A percentile compares a stretch with the other conserved stretches of the same genome.
Evolutionary conservation across 1,139 yeast genomes (phyloP).

Genomic region (Yamadazyma kanchanaburiensis): DNA sequence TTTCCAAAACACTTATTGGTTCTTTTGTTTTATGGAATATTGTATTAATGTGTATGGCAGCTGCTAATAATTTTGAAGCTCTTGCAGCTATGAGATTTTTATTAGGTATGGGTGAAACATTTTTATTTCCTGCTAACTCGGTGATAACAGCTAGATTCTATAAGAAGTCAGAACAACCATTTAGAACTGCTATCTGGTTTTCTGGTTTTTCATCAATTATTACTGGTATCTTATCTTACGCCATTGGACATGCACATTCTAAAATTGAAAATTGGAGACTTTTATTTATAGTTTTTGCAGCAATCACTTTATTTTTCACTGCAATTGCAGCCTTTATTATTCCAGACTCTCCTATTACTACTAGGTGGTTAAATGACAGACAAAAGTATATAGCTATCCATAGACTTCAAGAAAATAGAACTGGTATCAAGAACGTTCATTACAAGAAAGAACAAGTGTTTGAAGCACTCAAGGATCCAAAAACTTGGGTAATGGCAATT

Average conservation of each 20-base stretch:
- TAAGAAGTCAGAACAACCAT: slow-evolving; percentile 12
- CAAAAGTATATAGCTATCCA: slow-evolving; percentile 15
- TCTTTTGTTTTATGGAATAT: slow-evolving; percentile 14
- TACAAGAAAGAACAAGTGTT: slow-evolving; percentile 41
- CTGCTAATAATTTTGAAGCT: slow-evolving; percentile 11
- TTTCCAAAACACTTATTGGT: slow-evolving; percentile 10
- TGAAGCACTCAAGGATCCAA: slow-evolving; percentile 45
- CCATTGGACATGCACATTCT: slow-evolving; percentile 12
- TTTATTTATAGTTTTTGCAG: slow-evolving; percentile 12
- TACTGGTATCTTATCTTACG: slow-evolving; percentile 15
- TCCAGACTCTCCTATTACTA: slow-evolving; percentile 16
- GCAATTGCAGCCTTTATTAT: slow-evolving; percentile 9
- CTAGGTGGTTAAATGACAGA: slow-evolving; percentile 22
- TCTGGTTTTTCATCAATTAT: slow-evolving; percentile 16
- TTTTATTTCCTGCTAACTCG: slow-evolving; percentile 12
- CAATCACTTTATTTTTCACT: slow-evolving; percentile 10
- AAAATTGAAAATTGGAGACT: slow-evolving; percentile 15
- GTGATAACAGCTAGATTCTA: slow-evolving; percentile 13
- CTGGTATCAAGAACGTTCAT: slow-evolving; percentile 42
- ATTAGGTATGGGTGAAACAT: slow-evolving; percentile 15
- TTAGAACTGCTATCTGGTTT: slow-evolving; percentile 14
- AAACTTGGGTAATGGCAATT: slow-evolving; percentile 41
- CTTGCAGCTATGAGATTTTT: slow-evolving; percentile 14
- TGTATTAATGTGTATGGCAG: slow-evolving; percentile 12
- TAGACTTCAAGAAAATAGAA: slow-evolving; percentile 17